Evolutionary conservation across 2,329 filamentous ascomycete species (phyloP).

Genomic region (Arthrobotrys entomopaga): DNA sequence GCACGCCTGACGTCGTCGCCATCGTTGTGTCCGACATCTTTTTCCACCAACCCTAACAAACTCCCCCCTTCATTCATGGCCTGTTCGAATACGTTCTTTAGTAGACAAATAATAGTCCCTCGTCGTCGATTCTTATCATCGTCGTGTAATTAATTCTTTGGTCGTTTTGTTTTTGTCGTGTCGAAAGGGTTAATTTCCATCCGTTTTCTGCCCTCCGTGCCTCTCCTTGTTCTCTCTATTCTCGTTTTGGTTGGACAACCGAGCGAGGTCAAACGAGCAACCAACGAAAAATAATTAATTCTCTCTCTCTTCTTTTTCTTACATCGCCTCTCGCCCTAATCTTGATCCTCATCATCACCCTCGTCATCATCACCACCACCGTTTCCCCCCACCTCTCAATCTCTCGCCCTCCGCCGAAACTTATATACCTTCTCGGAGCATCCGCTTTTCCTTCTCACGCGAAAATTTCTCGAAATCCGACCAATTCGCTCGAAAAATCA

Average conservation of each 20-base stretch:
- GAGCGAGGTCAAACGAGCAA: conserved; percentile 47
- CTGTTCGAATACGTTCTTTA: conserved; percentile 22
- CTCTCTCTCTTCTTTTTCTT: conserved; percentile 36
- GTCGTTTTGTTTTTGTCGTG: conserved; percentile 23
- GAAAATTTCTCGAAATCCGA: not conserved
- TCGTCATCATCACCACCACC: conserved; percentile 24
- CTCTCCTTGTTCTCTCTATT: conserved; percentile 13
- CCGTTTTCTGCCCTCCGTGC: not conserved
- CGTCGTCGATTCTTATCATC: conserved; percentile 25
- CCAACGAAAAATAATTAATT: conserved; percentile 54
- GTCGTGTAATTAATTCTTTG: conserved; percentile 25
- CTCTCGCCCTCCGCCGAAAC: conserved; percentile 39
- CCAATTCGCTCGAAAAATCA: conserved; percentile 9
- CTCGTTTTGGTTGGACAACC: conserved; percentile 14
- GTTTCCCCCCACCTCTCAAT: conserved; percentile 23
- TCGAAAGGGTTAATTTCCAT: conserved; percentile 21
- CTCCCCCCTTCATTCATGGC: conserved; percentile 9
- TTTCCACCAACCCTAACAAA: conserved; percentile 24
- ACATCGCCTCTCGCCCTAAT: no score
- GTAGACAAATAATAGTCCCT: not conserved
- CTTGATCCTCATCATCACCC: conserved; percentile 1
- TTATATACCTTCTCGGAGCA: conserved; percentile 15
- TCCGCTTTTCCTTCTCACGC: conserved; percentile 1
- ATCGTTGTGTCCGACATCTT: not conserved
- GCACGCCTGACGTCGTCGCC: conserved; percentile 37